Evolutionary conservation across 768 basidiomycete genomes (phyloP).

Genomic region (Sporobolomyces phaffii): DNA sequence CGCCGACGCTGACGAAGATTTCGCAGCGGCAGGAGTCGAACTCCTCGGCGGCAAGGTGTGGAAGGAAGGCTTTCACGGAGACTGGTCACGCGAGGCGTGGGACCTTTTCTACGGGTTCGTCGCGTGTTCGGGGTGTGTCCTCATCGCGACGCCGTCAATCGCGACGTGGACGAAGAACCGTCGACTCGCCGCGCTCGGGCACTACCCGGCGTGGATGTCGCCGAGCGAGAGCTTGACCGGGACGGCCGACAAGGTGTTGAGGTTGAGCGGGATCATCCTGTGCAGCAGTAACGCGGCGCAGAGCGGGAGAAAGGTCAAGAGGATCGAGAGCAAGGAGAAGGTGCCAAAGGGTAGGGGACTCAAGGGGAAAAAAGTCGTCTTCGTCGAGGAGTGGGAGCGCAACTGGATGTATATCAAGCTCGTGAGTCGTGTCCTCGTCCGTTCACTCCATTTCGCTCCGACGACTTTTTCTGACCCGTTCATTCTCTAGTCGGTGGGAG

Average conservation of each 20-base stretch:
- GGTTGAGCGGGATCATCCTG: constrained; percentile 15
- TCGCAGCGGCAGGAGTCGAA: background rate
- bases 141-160: constrained; percentile 22
- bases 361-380: constrained; percentile 26
- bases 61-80: background rate
- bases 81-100: constrained; percentile 18
- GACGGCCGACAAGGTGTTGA: constrained; percentile 28
- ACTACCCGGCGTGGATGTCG: constrained; percentile 24
- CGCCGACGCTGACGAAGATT: background rate
- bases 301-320: constrained; percentile 21
- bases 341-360: constrained; percentile 3
- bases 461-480: too few relatives aligned
- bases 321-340: constrained; percentile 31
- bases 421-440: background rate
- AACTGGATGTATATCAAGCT: constrained; percentile 34
- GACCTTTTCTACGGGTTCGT: constrained; percentile 35
- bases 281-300: constrained; percentile 23
- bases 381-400: constrained; percentile 33
- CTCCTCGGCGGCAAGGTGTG: constrained; percentile 25
- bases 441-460: background rate
- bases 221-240: background rate
- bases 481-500: constrained; percentile 12
- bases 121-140: constrained; percentile 30
- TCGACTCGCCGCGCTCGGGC: constrained; percentile 33
- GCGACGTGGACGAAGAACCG: constrained; percentile 26